Evolutionary conservation across 2,329 filamentous ascomycete species (phyloP).

Genomic region (Penicillium fuscoglaucum): DNA sequence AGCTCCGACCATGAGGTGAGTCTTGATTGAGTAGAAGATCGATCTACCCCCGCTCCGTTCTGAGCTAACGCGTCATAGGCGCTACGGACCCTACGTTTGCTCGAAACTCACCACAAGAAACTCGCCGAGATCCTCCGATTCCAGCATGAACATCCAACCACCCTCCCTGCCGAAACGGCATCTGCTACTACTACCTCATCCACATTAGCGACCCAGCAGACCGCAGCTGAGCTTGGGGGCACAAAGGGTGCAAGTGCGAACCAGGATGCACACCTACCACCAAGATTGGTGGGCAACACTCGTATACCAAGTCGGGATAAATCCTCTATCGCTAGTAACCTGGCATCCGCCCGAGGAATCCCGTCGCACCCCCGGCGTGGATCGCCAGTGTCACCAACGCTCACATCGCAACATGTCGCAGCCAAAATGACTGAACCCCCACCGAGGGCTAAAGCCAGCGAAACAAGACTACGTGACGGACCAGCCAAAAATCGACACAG

Average conservation of each 20-base stretch:
- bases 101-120: slow-evolving; percentile 83
- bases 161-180: slow-evolving; percentile 17
- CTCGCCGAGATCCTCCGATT: slow-evolving; percentile 79
- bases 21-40: neutral
- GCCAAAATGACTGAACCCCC: slow-evolving; percentile 65
- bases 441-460: slow-evolving; percentile 39
- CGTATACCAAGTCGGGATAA: slow-evolving; percentile 64
- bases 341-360: slow-evolving; percentile 83
- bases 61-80: slow-evolving; percentile 49
- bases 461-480: slow-evolving; percentile 29
- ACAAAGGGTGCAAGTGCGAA: slow-evolving; percentile 26
- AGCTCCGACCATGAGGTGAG: slow-evolving; percentile 63
- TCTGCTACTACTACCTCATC: slow-evolving; percentile 8
- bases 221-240: slow-evolving; percentile 20
- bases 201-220: slow-evolving; percentile 18
- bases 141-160: slow-evolving; percentile 56
- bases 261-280: slow-evolving; percentile 41
- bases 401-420: slow-evolving; percentile 72
- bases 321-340: slow-evolving; percentile 83
- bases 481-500: slow-evolving; percentile 29
- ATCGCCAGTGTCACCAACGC: slow-evolving; percentile 68
- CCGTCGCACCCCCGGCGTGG: slow-evolving; percentile 56
- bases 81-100: slow-evolving; percentile 75
- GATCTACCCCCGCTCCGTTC: neutral
- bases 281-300: slow-evolving; percentile 40